Evolutionary conservation across 1,284 basidiomycete genomes (phyloP).

Genomic region (Lignosus rhinocerotis): DNA sequence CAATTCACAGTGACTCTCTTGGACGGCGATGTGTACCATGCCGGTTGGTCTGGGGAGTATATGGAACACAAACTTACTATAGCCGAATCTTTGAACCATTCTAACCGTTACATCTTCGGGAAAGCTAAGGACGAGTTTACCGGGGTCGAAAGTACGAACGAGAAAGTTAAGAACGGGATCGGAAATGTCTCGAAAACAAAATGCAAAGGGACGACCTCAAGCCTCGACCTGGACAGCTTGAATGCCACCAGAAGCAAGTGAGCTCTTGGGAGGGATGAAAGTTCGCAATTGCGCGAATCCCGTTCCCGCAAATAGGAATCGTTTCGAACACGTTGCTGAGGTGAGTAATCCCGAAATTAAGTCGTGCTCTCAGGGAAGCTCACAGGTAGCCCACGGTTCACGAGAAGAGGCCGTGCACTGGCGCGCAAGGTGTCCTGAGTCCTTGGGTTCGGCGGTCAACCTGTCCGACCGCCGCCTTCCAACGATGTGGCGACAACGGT

Average conservation of each 20-base stretch:
- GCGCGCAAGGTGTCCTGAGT: not conserved
- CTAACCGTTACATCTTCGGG: conserved; percentile 5
- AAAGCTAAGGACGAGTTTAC: not conserved
- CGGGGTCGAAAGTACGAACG: not conserved
- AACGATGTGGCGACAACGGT: not conserved
- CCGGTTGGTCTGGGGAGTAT: not conserved
- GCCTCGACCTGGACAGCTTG: conserved; percentile 27
- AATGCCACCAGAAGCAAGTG: conserved; percentile 22
- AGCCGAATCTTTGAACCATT: not conserved
- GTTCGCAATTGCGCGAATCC: not conserved
- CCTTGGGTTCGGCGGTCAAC: not conserved
- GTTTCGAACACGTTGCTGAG: not conserved
- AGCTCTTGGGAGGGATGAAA: conserved; percentile 35
- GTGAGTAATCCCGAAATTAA: conserved; percentile 7
- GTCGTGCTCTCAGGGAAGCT: not conserved
- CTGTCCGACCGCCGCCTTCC: not conserved
- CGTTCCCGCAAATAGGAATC: not conserved
- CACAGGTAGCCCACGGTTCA: conserved; percentile 1
- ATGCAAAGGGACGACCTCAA: conserved; percentile 14
- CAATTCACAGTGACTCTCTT: too few relatives aligned
- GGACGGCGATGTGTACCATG: too few relatives aligned
- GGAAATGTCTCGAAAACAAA: too few relatives aligned
- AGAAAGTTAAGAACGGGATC: not conserved
- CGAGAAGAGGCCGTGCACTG: conserved; percentile 6
- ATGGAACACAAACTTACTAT: not conserved